These are phyloP conservation scores for Trichoderma virens DNA, from an alignment of 495 filamentous ascomycete genomes.

Conservation along the genomic window DNA sequence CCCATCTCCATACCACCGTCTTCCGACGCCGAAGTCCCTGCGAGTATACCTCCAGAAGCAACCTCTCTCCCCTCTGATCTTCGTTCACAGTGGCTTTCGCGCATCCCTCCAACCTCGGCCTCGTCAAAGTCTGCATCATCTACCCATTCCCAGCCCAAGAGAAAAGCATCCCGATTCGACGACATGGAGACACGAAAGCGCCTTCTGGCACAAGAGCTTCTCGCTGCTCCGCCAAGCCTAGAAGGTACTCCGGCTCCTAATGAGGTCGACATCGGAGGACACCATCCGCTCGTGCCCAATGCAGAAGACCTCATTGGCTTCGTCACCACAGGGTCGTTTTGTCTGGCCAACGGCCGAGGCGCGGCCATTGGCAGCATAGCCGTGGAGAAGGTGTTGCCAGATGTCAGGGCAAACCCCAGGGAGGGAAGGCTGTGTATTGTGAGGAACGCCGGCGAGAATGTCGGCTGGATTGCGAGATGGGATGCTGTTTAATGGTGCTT, in stretches of 20 bases:
- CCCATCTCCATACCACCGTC: slow-evolving; percentile 15
- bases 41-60: slow-evolving; percentile 23
- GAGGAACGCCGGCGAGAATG: slow-evolving; percentile 62
- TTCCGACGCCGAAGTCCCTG: slow-evolving; percentile 33
- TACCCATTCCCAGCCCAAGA: neutral
- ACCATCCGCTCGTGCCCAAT: slow-evolving; percentile 55
- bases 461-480: slow-evolving; percentile 78
- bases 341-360: slow-evolving; percentile 66
- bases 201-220: slow-evolving; percentile 45
- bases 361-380: slow-evolving; percentile 68
- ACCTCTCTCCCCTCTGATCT: slow-evolving; percentile 27
- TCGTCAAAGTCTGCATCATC: neutral
- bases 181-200: slow-evolving; percentile 40
- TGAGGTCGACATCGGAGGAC: slow-evolving; percentile 35
- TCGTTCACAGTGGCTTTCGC: slow-evolving; percentile 36
- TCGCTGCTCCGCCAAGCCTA: slow-evolving; percentile 23
- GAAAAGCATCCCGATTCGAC: neutral
- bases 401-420: slow-evolving; percentile 22
- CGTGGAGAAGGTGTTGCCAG: slow-evolving; percentile 47
- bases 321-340: slow-evolving; percentile 80
- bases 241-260: slow-evolving; percentile 20
- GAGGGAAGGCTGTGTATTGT: slow-evolving; percentile 63
- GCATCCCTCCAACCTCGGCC: slow-evolving; percentile 16
- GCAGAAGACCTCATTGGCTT: slow-evolving; percentile 84
- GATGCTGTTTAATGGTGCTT: slow-evolving; percentile 46